Conservation (phyloP, 1,139 yeast genomes). For the Suhomyces wounanorum region DNA sequence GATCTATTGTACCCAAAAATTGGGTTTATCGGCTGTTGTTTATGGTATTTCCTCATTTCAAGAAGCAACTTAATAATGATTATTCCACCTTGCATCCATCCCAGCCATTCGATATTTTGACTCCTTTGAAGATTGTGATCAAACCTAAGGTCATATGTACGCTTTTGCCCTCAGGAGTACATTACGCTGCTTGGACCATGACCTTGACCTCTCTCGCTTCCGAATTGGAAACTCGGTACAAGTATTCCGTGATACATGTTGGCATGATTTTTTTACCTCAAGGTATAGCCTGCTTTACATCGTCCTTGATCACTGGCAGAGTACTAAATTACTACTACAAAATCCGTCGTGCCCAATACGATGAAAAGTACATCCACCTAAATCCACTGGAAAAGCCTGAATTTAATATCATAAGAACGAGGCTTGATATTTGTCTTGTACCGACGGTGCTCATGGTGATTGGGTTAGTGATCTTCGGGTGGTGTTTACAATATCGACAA, state of each 20-base stretch:
- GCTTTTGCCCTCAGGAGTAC: constrained; percentile 36
- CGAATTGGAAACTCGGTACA: constrained; percentile 32
- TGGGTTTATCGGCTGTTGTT: constrained; percentile 27
- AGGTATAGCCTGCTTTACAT: constrained; percentile 34
- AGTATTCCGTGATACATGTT: constrained; percentile 37
- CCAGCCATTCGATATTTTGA: constrained; percentile 25
- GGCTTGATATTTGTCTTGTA: constrained; percentile 30
- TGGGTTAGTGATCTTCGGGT: constrained; percentile 42
- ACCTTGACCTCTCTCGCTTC: constrained; percentile 36
- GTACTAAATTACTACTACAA: constrained; percentile 32
- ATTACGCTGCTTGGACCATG: constrained; percentile 43
- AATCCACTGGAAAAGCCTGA: constrained; percentile 22
- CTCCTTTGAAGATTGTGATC: constrained; percentile 34
- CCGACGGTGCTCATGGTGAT: constrained; percentile 27
- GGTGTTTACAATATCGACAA: constrained; percentile 36
- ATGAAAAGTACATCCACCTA: constrained; percentile 19
- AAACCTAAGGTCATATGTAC: constrained; percentile 26
- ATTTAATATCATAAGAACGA: constrained; percentile 30
- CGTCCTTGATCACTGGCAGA: constrained; percentile 35
- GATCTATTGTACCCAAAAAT: constrained; percentile 31
- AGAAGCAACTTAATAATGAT: constrained; percentile 30
- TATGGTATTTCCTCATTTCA: constrained; percentile 27
- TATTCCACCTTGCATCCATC: constrained; percentile 25
- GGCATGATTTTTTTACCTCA: constrained; percentile 44
- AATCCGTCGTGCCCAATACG: constrained; percentile 20